These are phyloP conservation scores for Blumeria hordei DNA, from an alignment of 2,329 filamentous ascomycete species.

Conservation along the genomic window DNA sequence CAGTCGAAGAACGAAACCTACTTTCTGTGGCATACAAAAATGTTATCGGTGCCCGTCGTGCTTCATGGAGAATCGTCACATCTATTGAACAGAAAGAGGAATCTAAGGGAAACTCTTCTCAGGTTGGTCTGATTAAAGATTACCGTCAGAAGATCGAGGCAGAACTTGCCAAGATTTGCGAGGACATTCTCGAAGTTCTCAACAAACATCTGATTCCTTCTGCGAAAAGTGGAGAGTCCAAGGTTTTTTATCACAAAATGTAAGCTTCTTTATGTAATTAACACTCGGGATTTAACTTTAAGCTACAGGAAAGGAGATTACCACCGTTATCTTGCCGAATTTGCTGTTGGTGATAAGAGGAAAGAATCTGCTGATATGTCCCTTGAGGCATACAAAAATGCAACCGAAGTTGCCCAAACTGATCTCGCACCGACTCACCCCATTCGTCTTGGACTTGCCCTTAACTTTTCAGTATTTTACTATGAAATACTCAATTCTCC, in stretches of 20 bases:
- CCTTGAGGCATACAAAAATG: conserved; percentile 89
- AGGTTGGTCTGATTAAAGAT: conserved; percentile 83
- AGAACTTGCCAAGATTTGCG: conserved; percentile 92
- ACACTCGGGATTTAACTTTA: conserved; percentile 4
- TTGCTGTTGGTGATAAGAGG: conserved; percentile 81
- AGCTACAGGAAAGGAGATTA: conserved; percentile 88
- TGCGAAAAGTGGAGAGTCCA: conserved; percentile 86
- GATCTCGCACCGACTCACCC: conserved; percentile 81
- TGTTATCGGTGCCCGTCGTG: conserved; percentile 88
- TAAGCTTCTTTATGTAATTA: conserved; percentile 20
- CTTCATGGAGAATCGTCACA: conserved; percentile 94
- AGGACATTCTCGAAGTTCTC: conserved; percentile 87
- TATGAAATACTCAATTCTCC: conserved; percentile 98
- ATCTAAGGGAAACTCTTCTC: conserved; percentile 86
- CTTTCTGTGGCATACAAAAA: conserved; percentile 98
- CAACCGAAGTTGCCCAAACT: conserved; percentile 72
- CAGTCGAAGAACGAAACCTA: conserved; percentile 91
- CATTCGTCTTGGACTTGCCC: conserved; percentile 72
- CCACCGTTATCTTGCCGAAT: conserved; percentile 96
- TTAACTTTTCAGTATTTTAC: conserved; percentile 99
- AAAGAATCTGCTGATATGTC: conserved; percentile 86
- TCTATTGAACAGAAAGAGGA: conserved; percentile 99
- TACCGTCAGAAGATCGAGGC: conserved; percentile 97
- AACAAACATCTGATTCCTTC: conserved; percentile 86
- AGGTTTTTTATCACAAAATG: conserved; percentile 99